These are phyloP conservation scores for Alternaria longipes DNA, from an alignment of 2,329 filamentous ascomycete genomes.

Conservation along the genomic window DNA sequence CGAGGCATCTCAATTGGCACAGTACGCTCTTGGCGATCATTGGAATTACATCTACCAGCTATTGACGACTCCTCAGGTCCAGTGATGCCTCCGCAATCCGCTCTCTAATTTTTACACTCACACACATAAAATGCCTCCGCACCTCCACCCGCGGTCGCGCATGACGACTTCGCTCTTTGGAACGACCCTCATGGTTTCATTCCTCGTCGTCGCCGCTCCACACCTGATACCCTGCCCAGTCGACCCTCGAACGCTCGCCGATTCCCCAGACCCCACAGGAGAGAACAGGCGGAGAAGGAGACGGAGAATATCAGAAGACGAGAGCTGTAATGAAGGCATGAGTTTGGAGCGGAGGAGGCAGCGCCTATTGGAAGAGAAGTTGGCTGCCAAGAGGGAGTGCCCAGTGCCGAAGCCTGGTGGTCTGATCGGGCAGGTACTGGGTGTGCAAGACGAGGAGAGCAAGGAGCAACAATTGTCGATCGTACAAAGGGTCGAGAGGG, in stretches of 20 bases:
- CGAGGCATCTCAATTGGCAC: slow-evolving; percentile 46
- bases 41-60: neutral
- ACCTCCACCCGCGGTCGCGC: slow-evolving; percentile 91
- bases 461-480: slow-evolving; percentile 24
- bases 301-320: slow-evolving; percentile 47
- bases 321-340: slow-evolving; percentile 31
- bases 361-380: slow-evolving; percentile 29
- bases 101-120: slow-evolving; percentile 25
- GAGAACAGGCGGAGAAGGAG: slow-evolving; percentile 51
- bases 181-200: slow-evolving; percentile 87
- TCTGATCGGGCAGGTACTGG: slow-evolving; percentile 77
- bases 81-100: slow-evolving; percentile 42
- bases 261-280: slow-evolving; percentile 60
- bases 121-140: slow-evolving; percentile 70
- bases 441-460: slow-evolving; percentile 60
- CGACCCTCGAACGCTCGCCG: slow-evolving; percentile 76
- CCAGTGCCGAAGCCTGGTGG: slow-evolving; percentile 91
- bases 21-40: slow-evolving; percentile 19
- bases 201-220: slow-evolving; percentile 89
- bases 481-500: slow-evolving; percentile 21
- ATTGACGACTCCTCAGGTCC: slow-evolving; percentile 31
- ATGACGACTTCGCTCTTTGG: slow-evolving; percentile 95
- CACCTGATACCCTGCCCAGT: slow-evolving; percentile 93
- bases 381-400: slow-evolving; percentile 71
- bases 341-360: slow-evolving; percentile 30